Base-by-base conservation (phyloP, 768 basidiomycete genomes). In the Tephrocybe sp. region DNA sequence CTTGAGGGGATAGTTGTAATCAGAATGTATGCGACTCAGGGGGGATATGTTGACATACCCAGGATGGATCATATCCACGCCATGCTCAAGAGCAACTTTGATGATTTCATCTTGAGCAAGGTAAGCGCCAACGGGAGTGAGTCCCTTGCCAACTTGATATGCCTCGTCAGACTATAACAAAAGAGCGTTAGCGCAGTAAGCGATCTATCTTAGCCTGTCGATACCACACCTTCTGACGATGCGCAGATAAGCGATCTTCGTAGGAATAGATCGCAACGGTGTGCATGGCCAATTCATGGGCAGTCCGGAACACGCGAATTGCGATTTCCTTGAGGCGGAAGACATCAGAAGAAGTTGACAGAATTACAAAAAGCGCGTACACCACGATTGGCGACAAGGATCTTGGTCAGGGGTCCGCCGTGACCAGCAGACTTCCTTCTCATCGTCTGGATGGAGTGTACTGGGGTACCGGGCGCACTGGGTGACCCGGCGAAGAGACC, bases 51-150 rank as follows among this genome's bases (percentile, higher is more conserved):
- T 37, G 45, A 69, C 77, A 64, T 60, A 93, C 92, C 95, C 94
- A 10, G 94, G 97, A 71, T 98, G 97, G 65, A 99, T 98, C 97
- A 99, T 98, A 68, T 98, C 96, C 21, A 99, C 97, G 21, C 93
- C 95, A 69, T 98, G 94, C 70, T 98, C 95, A 38, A 98, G 79
- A n/a, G 94, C 93, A 58, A 94, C 88, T 57, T 85, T 76, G 72
- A 99, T 94, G 70, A 99, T 98, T 63, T 97, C 94, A 61, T 98
- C 93, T 68, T 98, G 95, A 2, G 95, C 88, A 57, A 99, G 88
- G 70, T 99, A 99, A 9, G 97, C 97, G 15, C 78, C 97, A 34
- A 99, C 97, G 26, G 97, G 97, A 12, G 95, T 94, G 45, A 98
- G 71, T 8, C 97, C 97, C 63, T 90, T 93, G 49, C 97, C 97